Conservation (phyloP, 2,329 filamentous ascomycete genomes). For the Lecanicillium sp. region DNA sequence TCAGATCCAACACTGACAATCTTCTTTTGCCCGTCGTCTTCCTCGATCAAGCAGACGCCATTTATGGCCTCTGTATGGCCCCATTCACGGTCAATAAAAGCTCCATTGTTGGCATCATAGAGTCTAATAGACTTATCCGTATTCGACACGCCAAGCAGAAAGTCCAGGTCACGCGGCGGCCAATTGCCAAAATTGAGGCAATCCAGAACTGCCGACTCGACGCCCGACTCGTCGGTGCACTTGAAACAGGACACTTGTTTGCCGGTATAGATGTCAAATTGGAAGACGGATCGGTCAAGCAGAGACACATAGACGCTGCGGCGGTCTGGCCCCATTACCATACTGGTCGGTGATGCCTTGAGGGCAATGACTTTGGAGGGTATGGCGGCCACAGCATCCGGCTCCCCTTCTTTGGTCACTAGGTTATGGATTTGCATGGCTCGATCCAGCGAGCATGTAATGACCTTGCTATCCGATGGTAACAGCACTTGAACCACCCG, state of each 20-base stretch:
- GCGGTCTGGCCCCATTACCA: constrained; percentile 60
- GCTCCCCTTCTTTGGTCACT: constrained; percentile 58
- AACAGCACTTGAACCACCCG: constrained; percentile 70
- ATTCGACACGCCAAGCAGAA: constrained; percentile 82
- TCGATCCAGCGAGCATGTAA: constrained; percentile 85
- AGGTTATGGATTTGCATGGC: constrained; percentile 78
- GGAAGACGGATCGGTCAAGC: constrained; percentile 51
- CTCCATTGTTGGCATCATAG: constrained; percentile 72
- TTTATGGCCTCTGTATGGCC: constrained; percentile 93
- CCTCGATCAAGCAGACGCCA: constrained; percentile 66
- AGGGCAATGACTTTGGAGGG: constrained; percentile 71
- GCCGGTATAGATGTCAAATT: constrained; percentile 59
- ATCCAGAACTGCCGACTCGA: constrained; percentile 77
- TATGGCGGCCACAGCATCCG: constrained; percentile 65
- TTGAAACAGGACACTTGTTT: constrained; percentile 69
- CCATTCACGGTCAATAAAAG: constrained; percentile 80
- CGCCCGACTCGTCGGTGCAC: constrained; percentile 69
- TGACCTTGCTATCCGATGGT: constrained; percentile 65
- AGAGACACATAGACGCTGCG: constrained; percentile 51
- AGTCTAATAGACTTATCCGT: constrained; percentile 93
- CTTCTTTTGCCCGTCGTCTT: constrained; percentile 45
- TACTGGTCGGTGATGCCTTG: constrained; percentile 80
- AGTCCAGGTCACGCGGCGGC: constrained; percentile 46
- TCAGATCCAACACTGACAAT: constrained; percentile 72
- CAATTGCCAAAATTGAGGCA: constrained; percentile 60